Evolutionary conservation across 2,329 filamentous ascomycete species (phyloP).

Genomic region (Talaromyces verruculosus): DNA sequence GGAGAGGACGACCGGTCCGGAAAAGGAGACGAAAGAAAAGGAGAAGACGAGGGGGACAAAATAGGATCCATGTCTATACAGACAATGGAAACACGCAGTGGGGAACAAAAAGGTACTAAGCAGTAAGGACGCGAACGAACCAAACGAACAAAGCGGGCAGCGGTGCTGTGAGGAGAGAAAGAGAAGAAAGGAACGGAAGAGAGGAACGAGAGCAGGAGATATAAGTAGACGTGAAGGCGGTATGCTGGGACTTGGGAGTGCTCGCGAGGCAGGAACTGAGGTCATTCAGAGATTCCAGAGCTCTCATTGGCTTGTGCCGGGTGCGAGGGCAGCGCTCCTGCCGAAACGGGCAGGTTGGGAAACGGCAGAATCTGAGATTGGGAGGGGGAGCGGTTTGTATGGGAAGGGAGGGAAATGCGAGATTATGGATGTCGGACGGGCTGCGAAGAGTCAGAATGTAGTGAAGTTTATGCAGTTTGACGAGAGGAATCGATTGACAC

Average conservation of each 20-base stretch:
- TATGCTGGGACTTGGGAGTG: background rate
- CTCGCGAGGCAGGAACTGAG: slow-evolving; percentile 1
- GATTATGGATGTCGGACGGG: background rate
- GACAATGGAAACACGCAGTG: background rate
- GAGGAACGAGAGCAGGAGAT: background rate
- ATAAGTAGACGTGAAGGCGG: background rate
- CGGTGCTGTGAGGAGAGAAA: background rate
- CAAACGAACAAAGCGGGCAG: slow-evolving; percentile 3
- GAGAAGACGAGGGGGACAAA: background rate
- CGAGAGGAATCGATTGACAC: background rate
- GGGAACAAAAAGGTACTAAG: background rate
- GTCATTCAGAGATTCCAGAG: background rate
- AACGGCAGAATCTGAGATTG: background rate
- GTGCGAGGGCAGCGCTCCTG: slow-evolving; percentile 7
- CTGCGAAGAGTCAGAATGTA: background rate
- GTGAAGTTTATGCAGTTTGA: background rate
- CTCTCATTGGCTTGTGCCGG: slow-evolving; percentile 1
- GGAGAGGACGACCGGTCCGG: slow-evolving; percentile 1
- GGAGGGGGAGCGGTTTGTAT: background rate
- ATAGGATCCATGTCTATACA: background rate
- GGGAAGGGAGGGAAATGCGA: background rate
- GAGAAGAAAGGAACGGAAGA: background rate
- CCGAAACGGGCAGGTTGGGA: background rate
- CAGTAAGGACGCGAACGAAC: background rate
- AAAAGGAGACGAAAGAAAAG: background rate